Base-by-base conservation (phyloP, 2,329 filamentous ascomycete genomes). In the Cylindrodendrum hubeiense region DNA sequence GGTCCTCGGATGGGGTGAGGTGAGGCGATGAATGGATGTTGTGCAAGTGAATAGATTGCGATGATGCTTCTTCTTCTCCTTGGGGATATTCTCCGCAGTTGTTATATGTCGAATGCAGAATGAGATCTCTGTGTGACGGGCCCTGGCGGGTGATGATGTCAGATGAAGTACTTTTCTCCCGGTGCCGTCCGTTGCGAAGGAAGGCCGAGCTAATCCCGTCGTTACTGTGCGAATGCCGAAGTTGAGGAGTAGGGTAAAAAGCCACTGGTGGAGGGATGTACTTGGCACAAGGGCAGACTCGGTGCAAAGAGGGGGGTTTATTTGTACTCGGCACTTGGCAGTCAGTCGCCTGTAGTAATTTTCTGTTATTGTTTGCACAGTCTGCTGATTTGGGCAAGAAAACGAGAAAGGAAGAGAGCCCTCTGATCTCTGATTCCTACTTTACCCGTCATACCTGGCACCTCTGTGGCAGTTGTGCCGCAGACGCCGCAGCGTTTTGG, bases 141-240 rank as follows among this genome's bases (percentile, higher is more conserved):
- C 37, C 54, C 57, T 43, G 41, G 59, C 46, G 37, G 60, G 28
- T 44, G 44, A 72, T 74, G 71, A 74, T 74, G 69, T 72, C 69
- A 73, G 72, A 53, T 59, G 22, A 57, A n/a, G 54, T 46, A 19
- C 30, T 54, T 33, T 54, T 44, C 30, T 59, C 67, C 68, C 69
- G 67, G 69, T 65, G 67, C 54, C 52, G 71, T 71, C 66, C 62
- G 67, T 51, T 34, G 68, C 49, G 58, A 58, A 58, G 28, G 66
- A 61, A 77, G 58, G 66, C 76, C 76, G 76, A 77, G 69, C 72
- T 75, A 77, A 75, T 72, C 64, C 76, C 76, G 72, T 43, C 28
- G 43, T 58, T 56, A 55, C 65, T 60, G 64, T 43, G 60, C 41
- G 65, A 74, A 66, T 28, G 37, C 64, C 64, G 65, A 67, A 51